Conservation (phyloP, 1,284 basidiomycete genomes). For the Tylopilus sp. region DNA sequence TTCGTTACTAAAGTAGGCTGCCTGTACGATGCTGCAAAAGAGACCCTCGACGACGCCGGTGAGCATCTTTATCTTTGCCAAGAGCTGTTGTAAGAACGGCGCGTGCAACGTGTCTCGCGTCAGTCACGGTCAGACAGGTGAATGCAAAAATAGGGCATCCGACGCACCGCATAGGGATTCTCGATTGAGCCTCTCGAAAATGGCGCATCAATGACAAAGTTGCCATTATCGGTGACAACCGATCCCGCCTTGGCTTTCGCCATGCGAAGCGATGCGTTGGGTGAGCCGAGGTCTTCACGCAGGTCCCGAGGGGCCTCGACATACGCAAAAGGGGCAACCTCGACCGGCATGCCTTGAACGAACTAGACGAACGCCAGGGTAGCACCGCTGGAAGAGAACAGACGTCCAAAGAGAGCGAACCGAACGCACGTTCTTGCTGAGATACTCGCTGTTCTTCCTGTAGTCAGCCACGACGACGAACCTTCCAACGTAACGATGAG, state of each 20-base stretch:
- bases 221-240: slow-evolving; percentile 94
- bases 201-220: slow-evolving; percentile 92
- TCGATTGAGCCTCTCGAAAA: slow-evolving; percentile 70
- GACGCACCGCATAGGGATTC: slow-evolving; percentile 64
- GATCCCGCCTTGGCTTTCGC: too few species aligned
- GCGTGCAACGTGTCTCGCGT: not conserved
- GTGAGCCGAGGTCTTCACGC: too few species aligned
- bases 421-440: slow-evolving; percentile 80
- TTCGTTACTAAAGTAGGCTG: slow-evolving; percentile 96
- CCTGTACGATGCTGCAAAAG: slow-evolving; percentile 91
- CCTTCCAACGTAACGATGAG: slow-evolving; percentile 38
- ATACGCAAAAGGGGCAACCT: too few species aligned
- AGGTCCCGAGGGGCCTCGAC: too few species aligned
- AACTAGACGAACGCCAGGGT: too few species aligned
- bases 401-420: too few species aligned
- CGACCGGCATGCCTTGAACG: too few species aligned
- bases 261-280: too few species aligned
- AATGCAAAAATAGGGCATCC: not conserved
- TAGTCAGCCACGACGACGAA: slow-evolving; percentile 96
- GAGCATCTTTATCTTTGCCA: slow-evolving; percentile 78
- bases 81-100: slow-evolving; percentile 45
- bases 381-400: too few species aligned
- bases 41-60: slow-evolving; percentile 97
- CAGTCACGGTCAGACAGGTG: not conserved
- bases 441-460: slow-evolving; percentile 82